Conservation (phyloP, 805 yeast species). For the Starmerella cellae region DNA sequence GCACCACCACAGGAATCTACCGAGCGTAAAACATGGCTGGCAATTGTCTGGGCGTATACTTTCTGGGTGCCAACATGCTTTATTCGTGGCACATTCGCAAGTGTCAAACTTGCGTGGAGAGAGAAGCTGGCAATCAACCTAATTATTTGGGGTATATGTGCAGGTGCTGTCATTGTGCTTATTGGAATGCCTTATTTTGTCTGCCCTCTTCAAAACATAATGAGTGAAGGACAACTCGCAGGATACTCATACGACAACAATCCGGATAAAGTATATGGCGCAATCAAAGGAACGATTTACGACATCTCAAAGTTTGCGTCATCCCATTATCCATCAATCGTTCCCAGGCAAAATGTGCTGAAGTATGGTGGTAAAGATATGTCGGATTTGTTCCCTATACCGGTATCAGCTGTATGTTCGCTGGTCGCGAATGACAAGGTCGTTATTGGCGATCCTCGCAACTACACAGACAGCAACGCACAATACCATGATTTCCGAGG, state of each 20-base stretch:
- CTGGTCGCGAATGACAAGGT: slow-evolving; percentile 25
- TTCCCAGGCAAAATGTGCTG: slow-evolving; percentile 26
- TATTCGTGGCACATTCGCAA: slow-evolving; percentile 26
- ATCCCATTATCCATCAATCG: slow-evolving; percentile 30
- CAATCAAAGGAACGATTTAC: slow-evolving; percentile 31
- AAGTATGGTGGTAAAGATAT: slow-evolving; percentile 30
- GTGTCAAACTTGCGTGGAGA: slow-evolving; percentile 33
- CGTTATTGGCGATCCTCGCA: slow-evolving; percentile 25
- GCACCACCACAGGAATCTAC: slow-evolving; percentile 22
- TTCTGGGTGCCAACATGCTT: slow-evolving; percentile 32
- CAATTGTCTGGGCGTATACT: slow-evolving; percentile 28
- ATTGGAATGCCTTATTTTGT: slow-evolving; percentile 32
- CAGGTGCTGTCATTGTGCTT: slow-evolving; percentile 24
- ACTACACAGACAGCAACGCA: slow-evolving; percentile 31
- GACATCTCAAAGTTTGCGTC: slow-evolving; percentile 30
- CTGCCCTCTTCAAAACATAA: slow-evolving; percentile 32
- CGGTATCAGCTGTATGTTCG: slow-evolving; percentile 30
- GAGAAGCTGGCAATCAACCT: slow-evolving; percentile 33
- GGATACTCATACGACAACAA: slow-evolving; percentile 23
- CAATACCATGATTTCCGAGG: slow-evolving; percentile 32
- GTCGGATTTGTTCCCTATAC: slow-evolving; percentile 30
- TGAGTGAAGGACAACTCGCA: slow-evolving; percentile 25
- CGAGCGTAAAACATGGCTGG: slow-evolving; percentile 29
- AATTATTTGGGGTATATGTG: slow-evolving; percentile 32
- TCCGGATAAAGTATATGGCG: slow-evolving; percentile 27